These are phyloP conservation scores for Elaeis oleifera DNA, from an alignment of 202 grass and related monocot genomes.

Conservation along the genomic window DNA sequence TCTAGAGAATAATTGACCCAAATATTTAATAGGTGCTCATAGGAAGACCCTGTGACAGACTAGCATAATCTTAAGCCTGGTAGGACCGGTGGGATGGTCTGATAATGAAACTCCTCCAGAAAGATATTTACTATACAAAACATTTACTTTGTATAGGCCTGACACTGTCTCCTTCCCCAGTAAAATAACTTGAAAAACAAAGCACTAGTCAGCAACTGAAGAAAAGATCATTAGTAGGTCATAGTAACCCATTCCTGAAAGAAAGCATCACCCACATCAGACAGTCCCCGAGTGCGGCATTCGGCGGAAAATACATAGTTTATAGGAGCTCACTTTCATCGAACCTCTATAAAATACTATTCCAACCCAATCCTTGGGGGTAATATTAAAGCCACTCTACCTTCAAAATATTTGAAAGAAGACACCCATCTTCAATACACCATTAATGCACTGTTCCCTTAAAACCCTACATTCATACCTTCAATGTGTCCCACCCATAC, in stretches of 20 bases:
- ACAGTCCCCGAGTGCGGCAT: constrained; percentile 24
- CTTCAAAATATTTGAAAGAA: constrained; percentile 6
- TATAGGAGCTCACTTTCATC: constrained; percentile 9
- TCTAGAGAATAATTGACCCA: too few species aligned
- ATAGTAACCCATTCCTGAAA: constrained; percentile 21
- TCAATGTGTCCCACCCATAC: constrained; percentile 27
- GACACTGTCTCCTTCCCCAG: too few species aligned
- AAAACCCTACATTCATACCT: constrained; percentile 48
- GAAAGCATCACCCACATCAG: constrained; percentile 14
- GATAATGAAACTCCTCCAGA: too few species aligned
- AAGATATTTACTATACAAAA: too few species aligned
- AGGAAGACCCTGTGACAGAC: too few species aligned
- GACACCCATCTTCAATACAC: constrained; percentile 31
- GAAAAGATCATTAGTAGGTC: constrained; percentile 18
- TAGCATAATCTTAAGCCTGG: too few species aligned
- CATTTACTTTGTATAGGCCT: too few species aligned
- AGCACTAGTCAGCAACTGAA: too few species aligned
- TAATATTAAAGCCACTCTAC: constrained; percentile 1
- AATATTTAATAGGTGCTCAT: too few species aligned
- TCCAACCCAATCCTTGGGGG: constrained; percentile 1
- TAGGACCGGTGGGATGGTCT: too few species aligned
- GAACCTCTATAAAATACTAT: constrained; percentile 8
- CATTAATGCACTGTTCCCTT: constrained; percentile 69
- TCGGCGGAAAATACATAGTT: constrained; percentile 39
- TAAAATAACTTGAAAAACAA: too few species aligned